These are phyloP conservation scores for Pleurozium schreberi DNA, from an alignment of 225 moss, liverwort and hornwort species.

Conservation along the genomic window DNA sequence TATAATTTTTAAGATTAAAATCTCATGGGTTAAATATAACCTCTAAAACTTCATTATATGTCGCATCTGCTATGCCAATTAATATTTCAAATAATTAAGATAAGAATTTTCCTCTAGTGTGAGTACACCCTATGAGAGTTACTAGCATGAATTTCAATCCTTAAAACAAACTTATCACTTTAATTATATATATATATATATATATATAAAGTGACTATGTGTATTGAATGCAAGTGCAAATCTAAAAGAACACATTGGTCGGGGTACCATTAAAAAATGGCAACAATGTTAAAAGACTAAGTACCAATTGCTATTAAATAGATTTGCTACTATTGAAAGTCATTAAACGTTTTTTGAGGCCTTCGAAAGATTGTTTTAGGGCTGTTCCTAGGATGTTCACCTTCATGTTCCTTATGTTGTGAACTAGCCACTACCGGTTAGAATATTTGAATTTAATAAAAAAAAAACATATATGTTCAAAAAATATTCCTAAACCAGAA, in stretches of 20 bases:
- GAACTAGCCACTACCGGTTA: too few relatives aligned
- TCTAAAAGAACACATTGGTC: neutral
- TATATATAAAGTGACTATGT: too few relatives aligned
- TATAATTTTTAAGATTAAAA: neutral
- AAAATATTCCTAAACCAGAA: too few relatives aligned
- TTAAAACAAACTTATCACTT: neutral
- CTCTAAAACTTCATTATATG: neutral
- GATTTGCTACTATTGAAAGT: neutral
- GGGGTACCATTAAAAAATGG: neutral
- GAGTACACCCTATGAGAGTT: fast-evolving
- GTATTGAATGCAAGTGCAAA: neutral
- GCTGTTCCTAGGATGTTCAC: too few relatives aligned
- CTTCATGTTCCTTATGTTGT: too few relatives aligned
- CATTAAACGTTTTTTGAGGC: too few relatives aligned
- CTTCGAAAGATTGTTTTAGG: too few relatives aligned
- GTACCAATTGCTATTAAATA: neutral
- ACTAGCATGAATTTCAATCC: neutral
- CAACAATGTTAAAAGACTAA: neutral
- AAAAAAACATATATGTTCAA: too few relatives aligned
- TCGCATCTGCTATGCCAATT: fast-evolving
- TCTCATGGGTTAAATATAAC: neutral
- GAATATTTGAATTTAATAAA: too few relatives aligned
- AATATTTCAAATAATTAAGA: too few relatives aligned
- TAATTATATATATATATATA: too few relatives aligned
- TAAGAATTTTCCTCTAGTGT: too few relatives aligned